Base-by-base conservation (phyloP, 129 eudicot genomes). In the Tagetes erecta region DNA sequence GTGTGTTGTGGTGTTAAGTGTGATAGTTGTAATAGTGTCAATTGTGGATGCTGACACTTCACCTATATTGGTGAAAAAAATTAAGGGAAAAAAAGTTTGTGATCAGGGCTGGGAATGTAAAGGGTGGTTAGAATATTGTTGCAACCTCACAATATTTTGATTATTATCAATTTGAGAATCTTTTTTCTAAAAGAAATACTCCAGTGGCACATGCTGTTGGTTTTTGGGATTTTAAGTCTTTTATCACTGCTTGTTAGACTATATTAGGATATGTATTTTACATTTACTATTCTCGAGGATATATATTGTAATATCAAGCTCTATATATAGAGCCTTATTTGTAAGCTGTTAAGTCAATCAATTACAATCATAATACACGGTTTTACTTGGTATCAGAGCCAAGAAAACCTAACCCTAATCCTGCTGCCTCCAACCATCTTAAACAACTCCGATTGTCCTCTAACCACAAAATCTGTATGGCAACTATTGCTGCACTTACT, bases 161-260 rank as follows among this genome's bases (percentile, higher is more conserved):
- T 84, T 80, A 81, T n/a, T 90, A 94, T 73, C 96, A 94, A 41
- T 94, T 94, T 73, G 99, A 94, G 85, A 68, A 78, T 39, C 81
- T 94, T 60, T 94, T 94, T 82, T n/a, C 93, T 1, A 94, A 91
- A 77, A 88, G 99, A 80, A 94, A 91, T 47, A 0, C 88, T 0
- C 99, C 99, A 0, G 80, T 80, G 27, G 99, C 96, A 49, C 85
- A 90, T 9, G 99, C 97, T 12, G 99, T 79, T 2, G 99, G 96
- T 35, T 94, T 90, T 53, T 94, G 94, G 96, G 96, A 91, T 77
- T 94, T 84, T 49, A 66, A 79, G 64, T 86, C 98, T 27, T 94
- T 94, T 77, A 94, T 94, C 62, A 75, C 72, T 8, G 97, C 3
- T 53, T 40, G 44, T 40, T 40, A 40, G 44, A 40, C 44, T 40